Percentiles rank a stretch among this genome's conserved stretches.
Evolutionary conservation across 2,329 filamentous ascomycete genomes (phyloP).

Genomic region (Botryotinia globosa): DNA sequence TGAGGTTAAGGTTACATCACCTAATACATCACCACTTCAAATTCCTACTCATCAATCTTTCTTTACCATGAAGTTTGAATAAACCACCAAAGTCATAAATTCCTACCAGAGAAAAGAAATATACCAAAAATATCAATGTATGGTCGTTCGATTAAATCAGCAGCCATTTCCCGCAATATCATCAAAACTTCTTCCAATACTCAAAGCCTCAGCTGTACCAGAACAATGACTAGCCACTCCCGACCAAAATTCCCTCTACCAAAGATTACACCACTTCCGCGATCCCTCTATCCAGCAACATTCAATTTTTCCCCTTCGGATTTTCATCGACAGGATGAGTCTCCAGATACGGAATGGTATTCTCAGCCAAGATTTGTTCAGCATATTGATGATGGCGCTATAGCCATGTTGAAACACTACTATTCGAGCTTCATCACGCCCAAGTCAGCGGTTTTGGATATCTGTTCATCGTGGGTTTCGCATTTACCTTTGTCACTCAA

Average conservation of each 20-base stretch:
- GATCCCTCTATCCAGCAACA: slow-evolving; percentile 28
- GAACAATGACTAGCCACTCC: slow-evolving; percentile 8
- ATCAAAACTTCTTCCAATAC: background rate
- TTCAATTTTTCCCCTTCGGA: slow-evolving; percentile 25
- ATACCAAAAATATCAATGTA: background rate
- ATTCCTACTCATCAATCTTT: background rate
- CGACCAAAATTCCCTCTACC: background rate
- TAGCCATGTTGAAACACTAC: slow-evolving; percentile 45
- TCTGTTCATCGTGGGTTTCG: slow-evolving; percentile 50
- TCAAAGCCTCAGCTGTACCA: background rate
- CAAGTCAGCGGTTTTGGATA: slow-evolving; percentile 46
- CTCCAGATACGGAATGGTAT: slow-evolving; percentile 31
- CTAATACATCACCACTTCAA: background rate
- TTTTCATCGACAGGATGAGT: slow-evolving; percentile 30
- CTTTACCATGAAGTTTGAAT: background rate
- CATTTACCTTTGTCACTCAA: slow-evolving; percentile 37
- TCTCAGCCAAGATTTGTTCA: slow-evolving; percentile 49
- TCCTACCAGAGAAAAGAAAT: background rate
- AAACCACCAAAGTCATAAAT: background rate
- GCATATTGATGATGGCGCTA: slow-evolving; percentile 52
- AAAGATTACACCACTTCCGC: slow-evolving; percentile 27
- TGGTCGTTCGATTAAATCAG: background rate
- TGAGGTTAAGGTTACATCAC: too few species aligned
- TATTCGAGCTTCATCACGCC: slow-evolving; percentile 45
- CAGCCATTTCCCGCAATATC: background rate